A percentile compares a stretch with the other conserved stretches of the same genome.
Evolutionary conservation across 805 yeast species (phyloP).

Genomic region (Cyberlindnera japonica): DNA sequence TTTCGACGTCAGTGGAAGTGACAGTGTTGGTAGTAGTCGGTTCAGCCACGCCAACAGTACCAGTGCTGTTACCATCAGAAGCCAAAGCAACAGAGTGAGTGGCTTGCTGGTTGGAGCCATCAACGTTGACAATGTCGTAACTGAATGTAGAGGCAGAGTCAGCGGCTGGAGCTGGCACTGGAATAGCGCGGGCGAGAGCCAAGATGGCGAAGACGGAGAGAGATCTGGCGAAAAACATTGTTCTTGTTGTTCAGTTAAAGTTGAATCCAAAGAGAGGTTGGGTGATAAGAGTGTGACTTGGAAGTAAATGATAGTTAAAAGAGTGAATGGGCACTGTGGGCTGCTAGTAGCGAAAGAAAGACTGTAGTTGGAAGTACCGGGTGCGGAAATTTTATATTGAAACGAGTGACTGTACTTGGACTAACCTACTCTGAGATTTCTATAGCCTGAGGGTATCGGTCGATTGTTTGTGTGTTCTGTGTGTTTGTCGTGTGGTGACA

Average conservation of each 20-base stretch:
- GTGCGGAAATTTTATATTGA: conserved; percentile 4
- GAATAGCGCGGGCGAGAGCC: conserved; percentile 20
- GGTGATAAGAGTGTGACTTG: neutral
- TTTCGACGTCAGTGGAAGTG: conserved; percentile 1
- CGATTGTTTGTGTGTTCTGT: neutral
- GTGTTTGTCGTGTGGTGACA: neutral
- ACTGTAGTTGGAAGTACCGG: conserved; percentile 27
- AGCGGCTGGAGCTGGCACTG: conserved; percentile 21
- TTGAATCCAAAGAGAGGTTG: neutral
- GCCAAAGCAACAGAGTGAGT: conserved; percentile 22
- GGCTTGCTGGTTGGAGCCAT: conserved; percentile 26
- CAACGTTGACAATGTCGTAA: conserved; percentile 28
- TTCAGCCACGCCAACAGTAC: conserved; percentile 22
- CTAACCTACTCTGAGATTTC: conserved; percentile 1
- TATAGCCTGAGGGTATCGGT: neutral
- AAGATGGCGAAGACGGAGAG: conserved; percentile 22
- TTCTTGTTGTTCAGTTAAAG: neutral
- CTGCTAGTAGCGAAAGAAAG: conserved; percentile 22
- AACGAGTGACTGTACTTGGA: conserved; percentile 16
- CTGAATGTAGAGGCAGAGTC: conserved; percentile 19
- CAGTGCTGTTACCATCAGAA: conserved; percentile 13
- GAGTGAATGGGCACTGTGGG: conserved; percentile 24
- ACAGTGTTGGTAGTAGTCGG: conserved; percentile 21
- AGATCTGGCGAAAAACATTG: conserved; percentile 25
- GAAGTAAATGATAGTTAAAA: conserved; percentile 7